Conservation (phyloP, 805 yeast genomes). For the Saccharomyces mikatae region DNA sequence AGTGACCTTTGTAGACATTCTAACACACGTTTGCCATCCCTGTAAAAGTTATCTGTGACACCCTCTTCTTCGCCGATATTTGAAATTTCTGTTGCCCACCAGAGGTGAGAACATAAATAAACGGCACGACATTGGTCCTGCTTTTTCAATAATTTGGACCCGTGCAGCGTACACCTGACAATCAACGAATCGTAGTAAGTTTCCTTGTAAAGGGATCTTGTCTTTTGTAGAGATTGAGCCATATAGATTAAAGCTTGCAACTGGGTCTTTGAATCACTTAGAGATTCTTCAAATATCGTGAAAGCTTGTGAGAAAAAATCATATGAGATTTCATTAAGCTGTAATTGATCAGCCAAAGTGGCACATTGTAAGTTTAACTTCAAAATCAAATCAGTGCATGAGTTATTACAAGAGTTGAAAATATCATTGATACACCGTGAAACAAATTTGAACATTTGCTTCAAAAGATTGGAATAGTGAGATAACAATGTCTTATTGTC, state of each 20-base stretch:
- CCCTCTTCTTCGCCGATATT: slow-evolving; percentile 40
- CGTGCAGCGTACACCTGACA: slow-evolving; percentile 77
- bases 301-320: slow-evolving; percentile 87
- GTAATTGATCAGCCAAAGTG: slow-evolving; percentile 67
- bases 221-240: slow-evolving; percentile 43
- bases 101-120: slow-evolving; percentile 77
- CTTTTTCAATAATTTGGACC: slow-evolving; percentile 80
- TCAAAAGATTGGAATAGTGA: slow-evolving; percentile 24
- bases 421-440: slow-evolving; percentile 66
- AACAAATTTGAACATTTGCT: slow-evolving; percentile 62
- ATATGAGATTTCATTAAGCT: slow-evolving; percentile 63
- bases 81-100: slow-evolving; percentile 79
- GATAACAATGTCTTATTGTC: neutral
- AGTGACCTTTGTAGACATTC: slow-evolving; percentile 86
- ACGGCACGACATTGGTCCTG: slow-evolving; percentile 91
- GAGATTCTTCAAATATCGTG: slow-evolving; percentile 65
- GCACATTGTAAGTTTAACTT: slow-evolving; percentile 59
- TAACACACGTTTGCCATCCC: slow-evolving; percentile 65
- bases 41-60: slow-evolving; percentile 25
- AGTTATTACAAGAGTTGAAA: slow-evolving; percentile 27
- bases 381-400: slow-evolving; percentile 29
- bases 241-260: slow-evolving; percentile 44
- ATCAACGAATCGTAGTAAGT: slow-evolving; percentile 62
- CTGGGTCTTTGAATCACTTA: slow-evolving; percentile 47
- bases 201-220: slow-evolving; percentile 40